Evolutionary conservation across 2,329 filamentous ascomycete genomes (phyloP).

Genomic region (Verticillium klebahnii): DNA sequence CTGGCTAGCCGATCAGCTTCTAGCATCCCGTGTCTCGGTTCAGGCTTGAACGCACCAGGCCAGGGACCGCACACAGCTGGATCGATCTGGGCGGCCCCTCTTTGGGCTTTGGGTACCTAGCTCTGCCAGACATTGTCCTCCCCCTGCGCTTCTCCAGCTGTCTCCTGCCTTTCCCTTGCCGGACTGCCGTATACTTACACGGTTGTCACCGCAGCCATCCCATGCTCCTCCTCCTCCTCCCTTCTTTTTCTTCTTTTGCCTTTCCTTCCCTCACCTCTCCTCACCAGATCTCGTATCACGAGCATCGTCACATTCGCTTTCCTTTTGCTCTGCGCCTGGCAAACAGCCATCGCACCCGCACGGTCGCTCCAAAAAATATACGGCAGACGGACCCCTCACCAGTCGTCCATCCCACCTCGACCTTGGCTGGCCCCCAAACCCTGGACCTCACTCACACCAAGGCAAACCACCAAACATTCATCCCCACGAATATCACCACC

Average conservation of each 20-base stretch:
- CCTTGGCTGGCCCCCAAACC: not conserved
- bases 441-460: not conserved
- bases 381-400: not conserved
- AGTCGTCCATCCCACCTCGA: not conserved
- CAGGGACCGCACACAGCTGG: not conserved
- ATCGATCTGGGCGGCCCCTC: not conserved
- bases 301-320: slow-evolving; percentile 11
- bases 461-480: not conserved
- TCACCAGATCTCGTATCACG: not conserved
- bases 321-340: not conserved
- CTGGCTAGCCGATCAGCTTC: not conserved
- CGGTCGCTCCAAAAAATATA: not conserved
- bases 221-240: not conserved
- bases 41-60: not conserved
- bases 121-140: not conserved
- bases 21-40: not conserved
- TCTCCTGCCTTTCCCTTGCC: not conserved
- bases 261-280: not conserved
- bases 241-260: not conserved
- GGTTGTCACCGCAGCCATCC: not conserved
- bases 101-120: not conserved
- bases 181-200: not conserved
- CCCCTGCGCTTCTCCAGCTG: not conserved
- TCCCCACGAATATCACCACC: not conserved
- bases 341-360: not conserved